Percentiles rank a stretch among this genome's conserved stretches.
Evolutionary conservation across 352 stramenopile genomes (phyloP).

Genomic region (Phytophthora palmivora): DNA sequence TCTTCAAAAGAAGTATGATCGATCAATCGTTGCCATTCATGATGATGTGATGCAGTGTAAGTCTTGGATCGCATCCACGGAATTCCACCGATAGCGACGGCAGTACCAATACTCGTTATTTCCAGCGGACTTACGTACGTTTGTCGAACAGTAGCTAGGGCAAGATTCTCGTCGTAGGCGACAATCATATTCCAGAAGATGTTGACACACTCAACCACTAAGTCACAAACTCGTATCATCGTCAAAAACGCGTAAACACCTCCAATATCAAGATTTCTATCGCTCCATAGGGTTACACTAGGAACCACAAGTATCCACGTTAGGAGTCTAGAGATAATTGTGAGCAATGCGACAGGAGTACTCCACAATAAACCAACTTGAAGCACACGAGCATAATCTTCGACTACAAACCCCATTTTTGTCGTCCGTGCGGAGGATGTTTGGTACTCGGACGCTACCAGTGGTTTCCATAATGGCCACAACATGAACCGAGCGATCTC

Average conservation of each 20-base stretch:
- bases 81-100: conserved; percentile 10
- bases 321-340: conserved; percentile 46
- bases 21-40: conserved; percentile 26
- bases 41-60: conserved; percentile 11
- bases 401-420: conserved; percentile 39
- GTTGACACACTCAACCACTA: conserved; percentile 49
- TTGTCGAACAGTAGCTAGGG: conserved; percentile 29
- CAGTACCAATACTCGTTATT: conserved; percentile 33
- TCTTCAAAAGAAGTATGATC: conserved; percentile 33
- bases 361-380: conserved; percentile 49
- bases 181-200: conserved; percentile 45
- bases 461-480: conserved; percentile 37
- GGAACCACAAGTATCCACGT: conserved; percentile 64
- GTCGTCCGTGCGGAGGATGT: conserved; percentile 28
- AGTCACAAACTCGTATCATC: conserved; percentile 42
- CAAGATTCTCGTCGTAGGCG: conserved; percentile 29
- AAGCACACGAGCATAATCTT: conserved; percentile 49
- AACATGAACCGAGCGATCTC: conserved; percentile 47
- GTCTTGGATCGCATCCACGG: conserved; percentile 6
- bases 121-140: conserved; percentile 47
- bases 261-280: conserved; percentile 30
- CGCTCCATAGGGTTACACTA: conserved; percentile 35
- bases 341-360: conserved; percentile 40
- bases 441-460: conserved; percentile 24
- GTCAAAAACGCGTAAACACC: conserved; percentile 44